Evolutionary conservation across 352 stramenopile species (phyloP), one percentile per base, ranked within the genome.

Genomic region (Pythium grandisporangium): DNA sequence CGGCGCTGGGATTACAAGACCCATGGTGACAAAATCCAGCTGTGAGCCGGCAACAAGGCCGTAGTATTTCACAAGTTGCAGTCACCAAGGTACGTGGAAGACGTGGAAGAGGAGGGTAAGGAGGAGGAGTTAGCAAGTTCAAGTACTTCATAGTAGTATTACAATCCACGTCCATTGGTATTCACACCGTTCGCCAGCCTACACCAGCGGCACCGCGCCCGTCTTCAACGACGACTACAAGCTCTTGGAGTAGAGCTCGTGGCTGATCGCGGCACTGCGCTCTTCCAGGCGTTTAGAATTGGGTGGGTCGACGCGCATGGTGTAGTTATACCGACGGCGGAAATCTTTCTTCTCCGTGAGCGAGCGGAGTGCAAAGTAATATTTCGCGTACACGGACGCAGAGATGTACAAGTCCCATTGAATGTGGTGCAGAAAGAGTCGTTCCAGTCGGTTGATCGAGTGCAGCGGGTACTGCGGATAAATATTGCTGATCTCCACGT

Each of bases 371-470:
- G 96, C 96, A 66, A 99, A 99, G 74, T 99, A 99, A 61, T 99
- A 99, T 63, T 99, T 99, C 47, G 95, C 95, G 53, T 97, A 98
- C 29, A 97, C 76, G 2, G 71, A 87, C 13, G 63, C 73, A 5
- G 90, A 98, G 64, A 98, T 98, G 64, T 98, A 99, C 17, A 99
- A 74, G 58, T 99, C 93, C 95, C 96, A 99, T 58, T 98, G 95
- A 41, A 99, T 93, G 43, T 96, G 81, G 43, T 96, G 87, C 33
- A 99, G 65, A 58, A 99, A 98, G 42, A 96, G 72, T 7, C 94
- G 61, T 65, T 99, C 96, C 37, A 99, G 80, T 6, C 78, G 73
- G 65, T 99, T 99, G 73, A 99, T 98, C 48, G 84, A 92, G 48
- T 98, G 83, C 30, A 99, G 70, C 22, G 92, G 95, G 64, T 97